Evolutionary conservation across 352 stramenopile species (phyloP), one percentile per base, ranked within the genome.

Genomic region (Phytopythium ostracodes): DNA sequence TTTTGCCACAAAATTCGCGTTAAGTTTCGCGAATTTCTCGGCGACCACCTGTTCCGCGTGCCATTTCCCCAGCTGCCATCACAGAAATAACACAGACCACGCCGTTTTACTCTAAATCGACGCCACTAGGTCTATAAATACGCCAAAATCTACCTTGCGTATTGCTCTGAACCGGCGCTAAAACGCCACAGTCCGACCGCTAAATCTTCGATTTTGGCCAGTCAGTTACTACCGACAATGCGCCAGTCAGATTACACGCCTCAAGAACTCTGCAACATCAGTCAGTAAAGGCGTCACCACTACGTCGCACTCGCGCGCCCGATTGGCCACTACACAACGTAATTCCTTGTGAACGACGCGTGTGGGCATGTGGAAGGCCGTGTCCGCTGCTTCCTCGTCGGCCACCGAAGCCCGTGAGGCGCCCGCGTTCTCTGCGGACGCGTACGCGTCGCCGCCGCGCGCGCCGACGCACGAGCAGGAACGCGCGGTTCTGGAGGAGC

Each of bases 401-500:
- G 46, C 50, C 9, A 12, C 17, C 50, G 29, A 15, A 29, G 50
- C 17, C n/a, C 18, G 29, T 7, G 29, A 33, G 29, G 29, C 29
- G 29, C 29, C 14, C 25, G 53, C 53, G 53, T 20, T 59, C 31
- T 10, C 52, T 4, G 52, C 33, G 15, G 52, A 58, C 29, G 29
- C 33, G 33, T 40, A 42, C 46, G 49, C 54, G 18, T 71, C 63
- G 31, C 49, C 44, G 22, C 62, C 50, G 60, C 66, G 58, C 59
- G 66, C 50, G 25, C 49, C 49, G 49, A 38, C 25, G 15, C 25
- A 22, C 25, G 49, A 55, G 14, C 12, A 36, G 24, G 12, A 31
- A 25, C 47, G 14, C 47, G 47, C 47, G 14, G 47, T 36, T 24
- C 14, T 38, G 27, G 49, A 9, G 0, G n/a, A 14, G 7, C 35